Percentiles rank a stretch among this genome's conserved stretches.
Conservation (phyloP, 2,329 filamentous ascomycete genomes). For the Grosmannia serpens region DNA sequence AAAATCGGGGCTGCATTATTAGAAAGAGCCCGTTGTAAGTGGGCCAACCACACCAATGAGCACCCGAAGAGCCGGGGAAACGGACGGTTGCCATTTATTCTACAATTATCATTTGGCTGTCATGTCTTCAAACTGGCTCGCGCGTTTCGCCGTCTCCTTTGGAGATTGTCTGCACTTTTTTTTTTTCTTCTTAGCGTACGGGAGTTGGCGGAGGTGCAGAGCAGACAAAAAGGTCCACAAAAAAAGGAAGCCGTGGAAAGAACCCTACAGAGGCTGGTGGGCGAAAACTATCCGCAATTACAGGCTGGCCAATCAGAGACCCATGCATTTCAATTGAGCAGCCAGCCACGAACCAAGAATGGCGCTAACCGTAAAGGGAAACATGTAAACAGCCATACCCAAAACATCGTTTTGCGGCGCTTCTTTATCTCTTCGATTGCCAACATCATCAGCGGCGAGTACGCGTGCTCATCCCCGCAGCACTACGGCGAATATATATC, state of each 20-base stretch:
- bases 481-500: neutral
- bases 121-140: neutral
- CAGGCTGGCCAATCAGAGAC: neutral
- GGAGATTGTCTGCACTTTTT: neutral
- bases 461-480: neutral
- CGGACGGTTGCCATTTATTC: neutral
- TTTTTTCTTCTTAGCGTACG: neutral
- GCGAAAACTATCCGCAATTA: slow-evolving; percentile 5
- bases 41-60: neutral
- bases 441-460: neutral
- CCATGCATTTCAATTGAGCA: neutral
- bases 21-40: neutral
- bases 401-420: neutral
- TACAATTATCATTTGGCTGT: neutral
- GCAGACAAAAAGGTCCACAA: neutral
- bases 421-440: neutral
- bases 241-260: neutral
- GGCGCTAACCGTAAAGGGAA: neutral
- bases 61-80: slow-evolving; percentile 7
- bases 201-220: slow-evolving; percentile 2
- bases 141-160: neutral
- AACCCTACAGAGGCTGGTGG: neutral
- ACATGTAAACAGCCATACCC: neutral
- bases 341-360: neutral
- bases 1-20: slow-evolving; percentile 4